A percentile compares a stretch with the other conserved stretches of the same genome.
phyloP scores from a whole-genome alignment of 73 alveolate genomes.

The Urostyla sp. region DNA sequence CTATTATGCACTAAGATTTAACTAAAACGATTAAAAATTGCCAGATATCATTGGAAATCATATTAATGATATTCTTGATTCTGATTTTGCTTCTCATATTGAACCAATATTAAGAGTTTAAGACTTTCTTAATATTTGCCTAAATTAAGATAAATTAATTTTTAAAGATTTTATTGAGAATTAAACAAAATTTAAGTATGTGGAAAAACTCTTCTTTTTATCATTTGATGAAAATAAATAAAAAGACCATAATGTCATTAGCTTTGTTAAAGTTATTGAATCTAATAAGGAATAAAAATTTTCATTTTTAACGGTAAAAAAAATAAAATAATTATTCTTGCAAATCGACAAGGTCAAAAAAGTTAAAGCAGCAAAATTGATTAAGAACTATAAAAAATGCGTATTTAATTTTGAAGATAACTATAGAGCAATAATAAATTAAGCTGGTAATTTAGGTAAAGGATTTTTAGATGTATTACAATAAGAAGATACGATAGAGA shows the following conservation, averaged over 20 bases:
- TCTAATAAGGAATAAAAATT: not conserved
- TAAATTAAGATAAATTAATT: constrained; percentile 37
- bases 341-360: constrained; percentile 21
- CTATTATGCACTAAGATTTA: constrained; percentile 45
- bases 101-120: constrained; percentile 18
- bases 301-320: constrained; percentile 43
- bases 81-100: constrained; percentile 15
- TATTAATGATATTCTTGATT: constrained; percentile 30
- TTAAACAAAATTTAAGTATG: constrained; percentile 62
- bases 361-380: constrained; percentile 43
- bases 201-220: constrained; percentile 51
- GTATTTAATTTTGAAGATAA: constrained; percentile 47
- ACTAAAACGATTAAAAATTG: not conserved
- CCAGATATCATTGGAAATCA: constrained; percentile 33
- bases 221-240: constrained; percentile 10
- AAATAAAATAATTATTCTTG: constrained; percentile 22
- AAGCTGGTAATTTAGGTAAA: constrained; percentile 6
- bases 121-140: constrained; percentile 39
- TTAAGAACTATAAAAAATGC: constrained; percentile 35
- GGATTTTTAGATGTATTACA: constrained; percentile 56
- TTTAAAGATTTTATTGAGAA: constrained; percentile 59
- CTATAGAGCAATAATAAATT: constrained; percentile 22
- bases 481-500: constrained; percentile 35
- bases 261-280: constrained; percentile 42
- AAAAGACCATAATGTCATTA: constrained; percentile 47